Percentiles rank a stretch among this genome's conserved stretches.
phyloP scores from a whole-genome alignment of 306 rosid genomes.

The Hippophae tibetana region DNA sequence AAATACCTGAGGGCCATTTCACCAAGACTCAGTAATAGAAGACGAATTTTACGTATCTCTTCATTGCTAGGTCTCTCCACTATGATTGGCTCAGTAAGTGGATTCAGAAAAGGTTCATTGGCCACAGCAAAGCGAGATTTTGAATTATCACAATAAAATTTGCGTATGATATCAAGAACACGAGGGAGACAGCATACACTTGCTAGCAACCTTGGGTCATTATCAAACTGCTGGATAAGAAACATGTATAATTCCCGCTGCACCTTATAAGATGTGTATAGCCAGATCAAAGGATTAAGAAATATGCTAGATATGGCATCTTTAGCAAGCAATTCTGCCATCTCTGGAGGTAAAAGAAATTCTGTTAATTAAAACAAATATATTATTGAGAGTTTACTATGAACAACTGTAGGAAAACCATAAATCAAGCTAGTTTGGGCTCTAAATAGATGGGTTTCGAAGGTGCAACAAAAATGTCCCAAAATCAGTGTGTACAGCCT shows the following conservation, averaged over 20 bases:
- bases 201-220: constrained; percentile 72
- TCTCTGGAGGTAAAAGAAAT: constrained; percentile 36
- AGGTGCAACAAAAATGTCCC: neutral
- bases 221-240: constrained; percentile 90
- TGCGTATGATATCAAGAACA: constrained; percentile 72
- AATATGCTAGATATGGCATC: constrained; percentile 81
- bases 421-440: too few species aligned
- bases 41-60: constrained; percentile 90
- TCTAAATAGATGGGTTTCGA: neutral
- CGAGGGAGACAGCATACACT: constrained; percentile 79
- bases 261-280: constrained; percentile 61
- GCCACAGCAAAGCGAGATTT: constrained; percentile 46
- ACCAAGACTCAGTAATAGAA: constrained; percentile 87
- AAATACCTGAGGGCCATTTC: constrained; percentile 93
- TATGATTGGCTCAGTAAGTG: constrained; percentile 30
- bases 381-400: constrained; percentile 12
- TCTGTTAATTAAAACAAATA: constrained; percentile 8
- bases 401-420: neutral
- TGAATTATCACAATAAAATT: constrained; percentile 61
- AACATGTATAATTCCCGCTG: constrained; percentile 94
- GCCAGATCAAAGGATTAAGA: constrained; percentile 89
- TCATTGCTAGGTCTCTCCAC: constrained; percentile 64
- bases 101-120: constrained; percentile 43
- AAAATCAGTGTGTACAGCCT: too few species aligned
- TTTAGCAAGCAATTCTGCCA: constrained; percentile 66